Base-by-base conservation (phyloP, 805 yeast genomes). In the Yamadazyma kitorensis region DNA sequence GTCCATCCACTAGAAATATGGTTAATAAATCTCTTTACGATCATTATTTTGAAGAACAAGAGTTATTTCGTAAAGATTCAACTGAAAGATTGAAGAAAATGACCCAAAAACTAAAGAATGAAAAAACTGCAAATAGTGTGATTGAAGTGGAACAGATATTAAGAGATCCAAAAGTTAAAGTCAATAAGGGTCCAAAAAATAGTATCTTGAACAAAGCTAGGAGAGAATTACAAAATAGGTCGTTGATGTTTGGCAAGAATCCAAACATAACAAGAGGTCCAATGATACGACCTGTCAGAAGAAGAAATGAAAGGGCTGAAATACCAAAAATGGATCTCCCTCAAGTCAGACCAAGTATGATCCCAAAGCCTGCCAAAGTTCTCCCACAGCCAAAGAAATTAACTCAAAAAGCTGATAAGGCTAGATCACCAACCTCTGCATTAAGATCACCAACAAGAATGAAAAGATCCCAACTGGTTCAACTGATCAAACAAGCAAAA, bases 101-200 rank as follows among this genome's bases (percentile, higher is more conserved):
- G 40, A 72, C 71, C 6, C 61, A 60, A 35, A 52, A 52, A 27
- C 44, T 75, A 19, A 59, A 59, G 26, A 40, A 47, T 27, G 59
- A 65, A 41, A 72, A 72, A 41, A 57, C 66, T 9, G 64, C 57
- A 33, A 70, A 64, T 42, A 61, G 70, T 36, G 65, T 71, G 10
- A 61, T 53, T 5, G 31, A 57, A 17, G 63, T 59, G 7, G 48
- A 43, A 14, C 54, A 51, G 14, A 37, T 55, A 6, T 34, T 58
- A n/a, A 27, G 54, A 18, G 64, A 58, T 29, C 65, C 65, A 4
- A 54, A 57, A 1, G 54, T 57, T 2, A 36, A 48, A 17, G 31
- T 37, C 9, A 29, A 37, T 21, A 26, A 32, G 26, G 47, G 46
- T 13, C 36, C 43, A 7, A 34, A 47, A 31, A 41, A 36, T 34